phyloP scores from a whole-genome alignment of 2,329 filamentous ascomycete species.

The Monosporascus sp. region DNA sequence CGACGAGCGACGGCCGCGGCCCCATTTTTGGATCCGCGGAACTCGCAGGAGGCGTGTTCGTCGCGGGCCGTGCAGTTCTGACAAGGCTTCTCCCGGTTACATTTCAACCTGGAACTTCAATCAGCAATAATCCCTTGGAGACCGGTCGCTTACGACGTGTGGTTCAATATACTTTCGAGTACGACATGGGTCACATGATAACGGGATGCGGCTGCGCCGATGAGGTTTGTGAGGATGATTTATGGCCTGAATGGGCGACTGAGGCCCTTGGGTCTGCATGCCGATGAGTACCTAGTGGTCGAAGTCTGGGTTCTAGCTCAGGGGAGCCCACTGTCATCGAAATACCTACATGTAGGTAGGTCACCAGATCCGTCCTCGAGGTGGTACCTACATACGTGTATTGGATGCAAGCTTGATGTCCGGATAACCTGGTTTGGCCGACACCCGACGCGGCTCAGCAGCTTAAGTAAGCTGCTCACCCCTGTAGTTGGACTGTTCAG shows the following conservation, averaged over 20 bases:
- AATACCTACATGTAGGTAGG: no score
- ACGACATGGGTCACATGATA: constrained; percentile 19
- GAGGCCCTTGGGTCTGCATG: constrained; percentile 4
- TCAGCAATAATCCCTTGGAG: constrained; percentile 1
- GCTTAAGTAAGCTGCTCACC: no score
- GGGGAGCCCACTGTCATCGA: no score
- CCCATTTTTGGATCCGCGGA: constrained; percentile 13
- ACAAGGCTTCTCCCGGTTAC: constrained; percentile 23
- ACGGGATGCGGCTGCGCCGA: constrained; percentile 12
- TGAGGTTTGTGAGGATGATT: neutral
- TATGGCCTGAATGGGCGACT: neutral
- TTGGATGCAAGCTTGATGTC: no score
- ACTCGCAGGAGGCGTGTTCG: constrained; percentile 16
- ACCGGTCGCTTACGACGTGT: neutral
- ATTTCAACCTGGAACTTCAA: constrained; percentile 17
- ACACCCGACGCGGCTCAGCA: no score
- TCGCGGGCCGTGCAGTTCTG: constrained; percentile 21
- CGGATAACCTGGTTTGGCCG: no score
- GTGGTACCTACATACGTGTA: no score
- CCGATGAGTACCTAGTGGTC: no score
- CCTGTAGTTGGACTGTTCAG: no score
- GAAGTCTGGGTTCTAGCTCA: no score
- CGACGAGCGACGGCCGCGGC: neutral
- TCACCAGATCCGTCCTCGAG: no score
- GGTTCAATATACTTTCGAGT: constrained; percentile 10